Base-by-base conservation (phyloP, 352 stramenopile species). In the Thalassiosira livingstoniorum region DNA sequence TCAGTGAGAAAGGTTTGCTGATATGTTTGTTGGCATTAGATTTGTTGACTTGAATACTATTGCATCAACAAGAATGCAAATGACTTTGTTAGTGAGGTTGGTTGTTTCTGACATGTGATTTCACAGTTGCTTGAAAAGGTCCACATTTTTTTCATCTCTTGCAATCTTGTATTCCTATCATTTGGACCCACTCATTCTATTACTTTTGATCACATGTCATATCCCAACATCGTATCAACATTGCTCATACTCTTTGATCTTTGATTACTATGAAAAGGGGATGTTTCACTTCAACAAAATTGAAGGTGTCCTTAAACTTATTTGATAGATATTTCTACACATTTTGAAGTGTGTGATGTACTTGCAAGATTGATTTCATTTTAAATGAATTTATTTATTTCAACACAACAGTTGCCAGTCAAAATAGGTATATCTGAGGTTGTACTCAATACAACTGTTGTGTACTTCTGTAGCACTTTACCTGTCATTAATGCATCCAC, bases 1-100 rank as follows among this genome's bases (percentile, higher is more conserved):
- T 4, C 37, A 31, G 25, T 32, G 23, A 35, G 57, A 31, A 25
- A n/a, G n/a, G 0, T 63, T 4, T 2, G 34, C 0, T 45, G 10
- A 18, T 1, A 39, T 27, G 32, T 15, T 54, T 5, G 23, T 32
- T 7, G 66, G 32, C 0, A 25, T 25, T 23, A 27, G 1, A 61
- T 78, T 78, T 35, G 70, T 78, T 71, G 70, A 58, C 39, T 78
- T 58, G 31, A 53, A 78, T 21, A 78, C n/a, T 7, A 78, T 51
- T 15, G 57, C 70, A 2, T 39, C 2, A 32, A 78, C 53, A 23
- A 54, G 70, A 18, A 42, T 78, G 15, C 70, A 0, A 5, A 63
- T 58, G n/a, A 69, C n/a, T n/a, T n/a, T n/a, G n/a, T n/a, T n/a
- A n/a, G n/a, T n/a, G n/a, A n/a, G n/a, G n/a, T n/a, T n/a, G n/a